Conservation (phyloP, 2,329 filamentous ascomycete species). For the Ophiostoma himal-ulmi region DNA sequence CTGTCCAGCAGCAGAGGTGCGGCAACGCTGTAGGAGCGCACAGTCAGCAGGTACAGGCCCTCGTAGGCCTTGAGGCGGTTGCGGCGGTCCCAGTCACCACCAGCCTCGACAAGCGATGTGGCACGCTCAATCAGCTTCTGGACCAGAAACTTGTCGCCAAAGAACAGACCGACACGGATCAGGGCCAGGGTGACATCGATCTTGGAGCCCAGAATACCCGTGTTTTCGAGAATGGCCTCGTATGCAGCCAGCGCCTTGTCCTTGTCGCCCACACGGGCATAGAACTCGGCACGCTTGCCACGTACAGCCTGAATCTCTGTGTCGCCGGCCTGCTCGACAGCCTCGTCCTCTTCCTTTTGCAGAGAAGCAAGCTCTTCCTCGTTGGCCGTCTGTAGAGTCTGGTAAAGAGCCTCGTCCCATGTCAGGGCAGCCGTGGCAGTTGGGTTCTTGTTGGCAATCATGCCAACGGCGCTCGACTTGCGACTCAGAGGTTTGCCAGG, state of each 20-base stretch:
- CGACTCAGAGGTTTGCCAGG: conserved; percentile 53
- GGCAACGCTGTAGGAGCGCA: conserved; percentile 82
- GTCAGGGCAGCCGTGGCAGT: conserved; percentile 62
- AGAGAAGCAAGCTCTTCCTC: conserved; percentile 68
- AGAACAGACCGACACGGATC: conserved; percentile 93
- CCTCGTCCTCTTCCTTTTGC: conserved; percentile 87
- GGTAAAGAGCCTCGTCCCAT: conserved; percentile 88
- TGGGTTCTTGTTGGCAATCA: conserved; percentile 67
- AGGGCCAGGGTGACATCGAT: conserved; percentile 96
- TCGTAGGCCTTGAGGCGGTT: conserved; percentile 99
- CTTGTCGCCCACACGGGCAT: conserved; percentile 94
- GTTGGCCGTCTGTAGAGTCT: conserved; percentile 68
- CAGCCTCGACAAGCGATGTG: conserved; percentile 82
- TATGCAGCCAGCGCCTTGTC: conserved; percentile 91
- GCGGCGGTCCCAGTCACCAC: conserved; percentile 96
- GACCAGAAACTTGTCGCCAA: conserved; percentile 83
- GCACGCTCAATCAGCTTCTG: conserved; percentile 93
- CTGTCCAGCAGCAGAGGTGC: conserved; percentile 94
- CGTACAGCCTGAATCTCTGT: conserved; percentile 88
- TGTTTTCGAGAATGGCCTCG: conserved; percentile 93
- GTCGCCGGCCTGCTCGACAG: conserved; percentile 90
- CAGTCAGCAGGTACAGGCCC: conserved; percentile 84
- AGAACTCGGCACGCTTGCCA: conserved; percentile 94
- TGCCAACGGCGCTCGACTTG: conserved; percentile 64
- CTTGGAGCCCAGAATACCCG: conserved; percentile 91